phyloP scores from a whole-genome alignment of 2,329 filamentous ascomycete genomes.

The Penicillium sp. region DNA sequence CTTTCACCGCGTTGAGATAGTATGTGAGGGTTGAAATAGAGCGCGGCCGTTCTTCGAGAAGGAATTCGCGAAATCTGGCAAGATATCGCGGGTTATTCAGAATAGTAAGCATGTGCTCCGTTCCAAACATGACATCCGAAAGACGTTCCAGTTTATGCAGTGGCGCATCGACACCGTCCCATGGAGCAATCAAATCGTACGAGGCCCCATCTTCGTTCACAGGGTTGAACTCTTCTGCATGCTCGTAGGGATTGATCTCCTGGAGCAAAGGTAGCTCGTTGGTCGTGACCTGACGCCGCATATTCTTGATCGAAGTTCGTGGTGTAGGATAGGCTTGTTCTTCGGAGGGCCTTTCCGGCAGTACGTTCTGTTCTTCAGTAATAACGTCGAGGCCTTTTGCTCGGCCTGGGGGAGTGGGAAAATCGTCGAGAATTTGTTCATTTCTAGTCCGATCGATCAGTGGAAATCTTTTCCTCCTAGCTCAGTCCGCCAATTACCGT shows the following conservation, averaged over 20 bases:
- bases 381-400: slow-evolving; percentile 21
- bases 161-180: slow-evolving; percentile 32
- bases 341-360: background rate
- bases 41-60: slow-evolving; percentile 61
- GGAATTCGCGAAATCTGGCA: slow-evolving; percentile 68
- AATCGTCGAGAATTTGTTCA: slow-evolving; percentile 29
- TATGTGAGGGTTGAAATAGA: slow-evolving; percentile 70
- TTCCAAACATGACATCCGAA: slow-evolving; percentile 68
- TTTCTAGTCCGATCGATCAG: slow-evolving; percentile 14
- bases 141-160: slow-evolving; percentile 63
- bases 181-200: slow-evolving; percentile 42
- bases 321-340: slow-evolving; percentile 23
- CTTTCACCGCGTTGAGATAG: slow-evolving; percentile 73
- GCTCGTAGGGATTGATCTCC: slow-evolving; percentile 32
- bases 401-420: slow-evolving; percentile 30
- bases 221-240: slow-evolving; percentile 33
- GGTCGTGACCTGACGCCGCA: slow-evolving; percentile 32
- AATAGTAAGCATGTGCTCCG: slow-evolving; percentile 66
- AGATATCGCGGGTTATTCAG: slow-evolving; percentile 67
- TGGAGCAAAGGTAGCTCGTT: slow-evolving; percentile 37
- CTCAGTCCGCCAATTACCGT: slow-evolving; percentile 10
- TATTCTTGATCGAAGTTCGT: slow-evolving; percentile 31
- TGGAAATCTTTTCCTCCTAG: background rate
- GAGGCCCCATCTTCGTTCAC: slow-evolving; percentile 39
- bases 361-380: slow-evolving; percentile 17